Conservation (phyloP, 805 yeast species). For the Candida mattraensis region DNA sequence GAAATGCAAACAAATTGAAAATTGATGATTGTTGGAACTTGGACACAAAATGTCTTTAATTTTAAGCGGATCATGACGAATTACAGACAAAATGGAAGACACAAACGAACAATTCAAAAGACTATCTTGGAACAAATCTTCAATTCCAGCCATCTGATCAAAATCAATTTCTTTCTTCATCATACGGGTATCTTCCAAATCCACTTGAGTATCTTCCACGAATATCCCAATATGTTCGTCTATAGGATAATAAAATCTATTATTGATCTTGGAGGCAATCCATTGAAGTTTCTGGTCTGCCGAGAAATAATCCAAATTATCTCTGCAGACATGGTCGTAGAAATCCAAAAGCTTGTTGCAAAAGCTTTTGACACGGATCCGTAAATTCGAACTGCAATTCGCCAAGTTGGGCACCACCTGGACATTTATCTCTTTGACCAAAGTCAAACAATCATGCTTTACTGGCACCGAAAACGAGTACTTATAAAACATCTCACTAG, state of each 20-base stretch:
- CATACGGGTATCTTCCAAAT: too few relatives aligned
- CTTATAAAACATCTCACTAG: conserved; percentile 4
- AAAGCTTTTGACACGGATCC: conserved; percentile 5
- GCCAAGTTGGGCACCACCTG: conserved; percentile 3
- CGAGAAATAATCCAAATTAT: conserved; percentile 3
- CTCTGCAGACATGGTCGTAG: conserved; percentile 11
- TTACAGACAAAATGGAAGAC: conserved; percentile 58
- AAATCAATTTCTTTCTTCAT: conserved; percentile 8
- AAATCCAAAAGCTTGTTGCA: conserved; percentile 13
- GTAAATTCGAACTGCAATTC: neutral
- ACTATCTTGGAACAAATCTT: conserved; percentile 45
- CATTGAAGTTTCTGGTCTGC: conserved; percentile 21
- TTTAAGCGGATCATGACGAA: conserved; percentile 27
- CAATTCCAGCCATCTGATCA: conserved; percentile 17
- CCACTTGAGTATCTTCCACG: conserved; percentile 6
- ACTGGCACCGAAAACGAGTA: conserved; percentile 10
- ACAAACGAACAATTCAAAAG: conserved; percentile 77
- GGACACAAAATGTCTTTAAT: conserved; percentile 29
- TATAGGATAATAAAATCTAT: conserved; percentile 7
- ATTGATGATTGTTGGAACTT: conserved; percentile 24
- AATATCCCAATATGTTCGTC: conserved; percentile 12
- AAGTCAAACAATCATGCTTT: conserved; percentile 2
- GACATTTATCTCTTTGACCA: conserved; percentile 8
- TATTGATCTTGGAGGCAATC: conserved; percentile 21
- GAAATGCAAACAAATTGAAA: conserved; percentile 42